These are phyloP conservation scores for Pseudonectria buxi DNA, from an alignment of 2,329 filamentous ascomycete species.

Conservation along the genomic window DNA sequence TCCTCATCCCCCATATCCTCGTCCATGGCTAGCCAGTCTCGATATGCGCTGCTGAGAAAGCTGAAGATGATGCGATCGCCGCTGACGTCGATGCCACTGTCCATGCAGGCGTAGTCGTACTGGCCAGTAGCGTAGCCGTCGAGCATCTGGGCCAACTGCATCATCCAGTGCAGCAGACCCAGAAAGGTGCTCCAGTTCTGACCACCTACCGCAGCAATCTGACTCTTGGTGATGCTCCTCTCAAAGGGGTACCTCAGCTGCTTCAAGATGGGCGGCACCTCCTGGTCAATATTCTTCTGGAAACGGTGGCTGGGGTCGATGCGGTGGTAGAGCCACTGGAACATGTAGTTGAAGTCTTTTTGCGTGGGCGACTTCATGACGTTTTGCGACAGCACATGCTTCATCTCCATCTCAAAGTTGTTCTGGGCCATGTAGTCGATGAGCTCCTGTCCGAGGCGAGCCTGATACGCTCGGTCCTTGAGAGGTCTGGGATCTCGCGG, in stretches of 20 bases:
- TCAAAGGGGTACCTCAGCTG: constrained; percentile 93
- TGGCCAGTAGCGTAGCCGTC: constrained; percentile 71
- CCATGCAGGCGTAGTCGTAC: constrained; percentile 86
- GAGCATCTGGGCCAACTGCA: constrained; percentile 93
- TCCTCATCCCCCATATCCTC: constrained; percentile 84
- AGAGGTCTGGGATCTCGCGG: constrained; percentile 82
- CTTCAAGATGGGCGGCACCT: constrained; percentile 87
- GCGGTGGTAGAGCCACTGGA: constrained; percentile 94
- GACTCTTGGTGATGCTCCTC: constrained; percentile 91
- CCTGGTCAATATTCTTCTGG: constrained; percentile 89
- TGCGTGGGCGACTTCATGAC: constrained; percentile 91
- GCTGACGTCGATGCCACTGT: constrained; percentile 78
- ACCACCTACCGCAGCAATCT: constrained; percentile 88
- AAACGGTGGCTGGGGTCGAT: constrained; percentile 94
- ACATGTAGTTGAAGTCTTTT: constrained; percentile 97
- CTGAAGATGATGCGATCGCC: constrained; percentile 92
- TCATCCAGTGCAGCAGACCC: constrained; percentile 95
- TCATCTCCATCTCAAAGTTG: constrained; percentile 98
- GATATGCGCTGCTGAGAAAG: constrained; percentile 83
- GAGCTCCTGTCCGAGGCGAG: constrained; percentile 79
- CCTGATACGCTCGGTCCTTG: constrained; percentile 72
- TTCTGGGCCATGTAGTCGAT: constrained; percentile 87
- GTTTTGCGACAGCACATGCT: constrained; percentile 84
- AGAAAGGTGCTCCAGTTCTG: constrained; percentile 97
- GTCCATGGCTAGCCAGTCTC: constrained; percentile 89